phyloP scores from a whole-genome alignment of 805 yeast genomes.

The Komagataella phaffii region DNA sequence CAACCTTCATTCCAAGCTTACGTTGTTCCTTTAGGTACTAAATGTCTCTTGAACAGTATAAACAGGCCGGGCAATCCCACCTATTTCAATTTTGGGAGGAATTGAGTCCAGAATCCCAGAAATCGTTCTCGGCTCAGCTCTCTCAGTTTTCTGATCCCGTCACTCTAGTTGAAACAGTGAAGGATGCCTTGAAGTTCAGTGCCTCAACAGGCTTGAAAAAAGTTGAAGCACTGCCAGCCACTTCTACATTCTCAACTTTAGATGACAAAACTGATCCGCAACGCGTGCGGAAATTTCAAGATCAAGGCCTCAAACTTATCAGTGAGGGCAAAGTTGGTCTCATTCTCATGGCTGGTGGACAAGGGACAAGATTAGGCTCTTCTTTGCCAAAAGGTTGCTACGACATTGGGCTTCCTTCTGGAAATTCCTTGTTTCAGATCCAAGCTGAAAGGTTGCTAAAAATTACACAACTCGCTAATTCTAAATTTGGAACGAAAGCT shows the following conservation, averaged over 20 bases:
- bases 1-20: not conserved
- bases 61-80: conserved; percentile 38
- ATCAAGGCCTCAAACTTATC: conserved; percentile 55
- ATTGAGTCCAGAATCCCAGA: conserved; percentile 22
- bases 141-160: conserved; percentile 26
- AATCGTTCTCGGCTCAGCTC: conserved; percentile 25
- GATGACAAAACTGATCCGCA: conserved; percentile 16
- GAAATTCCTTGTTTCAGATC: conserved; percentile 75
- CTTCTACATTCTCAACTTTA: conserved; percentile 37
- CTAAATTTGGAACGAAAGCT: conserved; percentile 10
- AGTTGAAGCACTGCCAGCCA: conserved; percentile 37
- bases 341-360: conserved; percentile 95
- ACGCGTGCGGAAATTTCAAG: conserved; percentile 16
- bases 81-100: conserved; percentile 33
- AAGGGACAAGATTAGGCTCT: conserved; percentile 92
- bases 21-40: not conserved
- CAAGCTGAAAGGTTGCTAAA: conserved; percentile 78
- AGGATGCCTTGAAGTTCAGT: conserved; percentile 29
- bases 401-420: conserved; percentile 74
- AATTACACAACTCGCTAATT: conserved; percentile 42
- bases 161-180: conserved; percentile 24
- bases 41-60: conserved; percentile 14
- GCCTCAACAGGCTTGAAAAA: conserved; percentile 9
- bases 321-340: conserved; percentile 70
- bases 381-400: conserved; percentile 89